A percentile compares a stretch with the other conserved stretches of the same genome.
These are phyloP conservation scores for Eudorina sp. DNA, from an alignment of 139 green algal species.

Conservation along the genomic window DNA sequence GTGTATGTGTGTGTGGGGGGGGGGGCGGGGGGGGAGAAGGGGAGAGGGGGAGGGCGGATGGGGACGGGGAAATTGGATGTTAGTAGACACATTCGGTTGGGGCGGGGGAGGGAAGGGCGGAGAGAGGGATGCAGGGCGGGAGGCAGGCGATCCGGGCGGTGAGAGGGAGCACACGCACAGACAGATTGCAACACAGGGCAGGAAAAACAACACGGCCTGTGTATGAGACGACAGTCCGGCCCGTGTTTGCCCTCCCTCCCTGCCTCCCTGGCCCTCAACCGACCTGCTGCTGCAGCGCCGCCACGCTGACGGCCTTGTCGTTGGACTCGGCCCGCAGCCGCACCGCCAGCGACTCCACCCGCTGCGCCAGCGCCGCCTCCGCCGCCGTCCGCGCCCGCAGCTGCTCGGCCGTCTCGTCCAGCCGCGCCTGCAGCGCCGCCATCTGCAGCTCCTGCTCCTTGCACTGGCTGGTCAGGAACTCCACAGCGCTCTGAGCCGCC, in stretches of 20 bases:
- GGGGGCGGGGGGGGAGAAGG: too few species aligned
- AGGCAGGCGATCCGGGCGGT: too few species aligned
- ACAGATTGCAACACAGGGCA: too few species aligned
- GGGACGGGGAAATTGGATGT: too few species aligned
- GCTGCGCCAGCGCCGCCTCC: constrained; percentile 20
- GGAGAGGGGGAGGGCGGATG: too few species aligned
- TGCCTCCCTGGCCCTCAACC: background rate
- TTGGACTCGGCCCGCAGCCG: constrained; percentile 30
- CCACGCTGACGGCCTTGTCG: background rate
- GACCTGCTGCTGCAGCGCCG: constrained; percentile 23
- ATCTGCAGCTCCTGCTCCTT: constrained; percentile 47
- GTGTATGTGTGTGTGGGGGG: too few species aligned
- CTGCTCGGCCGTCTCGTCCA: background rate
- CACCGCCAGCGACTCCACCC: background rate
- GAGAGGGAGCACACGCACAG: too few species aligned
- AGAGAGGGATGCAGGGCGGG: too few species aligned
- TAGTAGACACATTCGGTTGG: too few species aligned
- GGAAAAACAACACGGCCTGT: too few species aligned
- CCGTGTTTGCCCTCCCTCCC: background rate
- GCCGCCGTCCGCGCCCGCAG: background rate
- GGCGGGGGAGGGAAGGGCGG: too few species aligned
- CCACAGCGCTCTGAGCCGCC: constrained; percentile 45
- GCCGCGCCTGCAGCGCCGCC: background rate
- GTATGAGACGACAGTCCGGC: too few species aligned
- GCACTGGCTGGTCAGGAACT: constrained; percentile 54